Conservation (phyloP, 352 stramenopile species). For the Pythium brassicae region DNA sequence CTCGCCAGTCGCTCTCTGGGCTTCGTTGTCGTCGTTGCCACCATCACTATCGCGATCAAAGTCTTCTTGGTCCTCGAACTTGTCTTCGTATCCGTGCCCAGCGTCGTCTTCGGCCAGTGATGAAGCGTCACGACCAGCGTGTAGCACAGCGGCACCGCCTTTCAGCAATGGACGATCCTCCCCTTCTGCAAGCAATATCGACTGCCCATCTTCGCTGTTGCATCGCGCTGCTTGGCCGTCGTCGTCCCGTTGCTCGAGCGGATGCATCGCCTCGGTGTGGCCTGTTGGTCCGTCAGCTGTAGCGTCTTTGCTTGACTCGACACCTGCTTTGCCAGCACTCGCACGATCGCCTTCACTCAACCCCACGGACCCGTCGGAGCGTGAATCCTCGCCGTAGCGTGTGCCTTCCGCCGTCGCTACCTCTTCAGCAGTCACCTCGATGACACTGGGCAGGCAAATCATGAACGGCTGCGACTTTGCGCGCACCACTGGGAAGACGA, state of each 20-base stretch:
- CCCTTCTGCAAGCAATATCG: no score
- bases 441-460: conserved; percentile 25
- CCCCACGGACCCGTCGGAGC: background rate
- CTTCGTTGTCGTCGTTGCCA: background rate
- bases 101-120: no score
- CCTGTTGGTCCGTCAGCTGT: background rate
- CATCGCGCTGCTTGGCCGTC: no score
- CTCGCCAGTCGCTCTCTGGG: background rate
- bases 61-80: no score
- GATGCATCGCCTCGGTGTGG: no score
- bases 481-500: conserved; percentile 16
- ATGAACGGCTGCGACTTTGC: conserved; percentile 26
- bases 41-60: no score
- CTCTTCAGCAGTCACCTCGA: conserved; percentile 19
- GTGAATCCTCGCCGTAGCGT: background rate
- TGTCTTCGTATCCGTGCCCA: no score
- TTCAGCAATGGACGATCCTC: no score
- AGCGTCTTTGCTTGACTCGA: background rate
- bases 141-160: no score
- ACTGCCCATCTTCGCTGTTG: no score
- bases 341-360: background rate
- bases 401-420: background rate
- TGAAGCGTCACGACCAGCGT: no score
- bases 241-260: background rate
- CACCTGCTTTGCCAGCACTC: background rate